Conservation (phyloP, 768 basidiomycete genomes). For the Termitomyces sp. region DNA sequence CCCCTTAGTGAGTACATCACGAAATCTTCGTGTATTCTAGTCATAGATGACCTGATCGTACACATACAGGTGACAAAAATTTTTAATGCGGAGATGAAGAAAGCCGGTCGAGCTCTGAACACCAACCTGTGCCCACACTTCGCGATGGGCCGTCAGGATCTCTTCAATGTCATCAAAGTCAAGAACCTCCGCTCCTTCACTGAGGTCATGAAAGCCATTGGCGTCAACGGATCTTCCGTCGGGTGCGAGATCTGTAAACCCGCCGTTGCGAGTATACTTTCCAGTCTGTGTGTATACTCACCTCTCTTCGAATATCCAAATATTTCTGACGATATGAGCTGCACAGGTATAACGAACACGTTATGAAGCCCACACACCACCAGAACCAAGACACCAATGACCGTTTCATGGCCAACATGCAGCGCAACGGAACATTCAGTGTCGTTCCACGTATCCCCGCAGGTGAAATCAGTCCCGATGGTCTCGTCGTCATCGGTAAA, state of each 20-base stretch:
- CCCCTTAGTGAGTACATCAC: constrained; percentile 38
- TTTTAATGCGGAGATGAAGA: constrained; percentile 62
- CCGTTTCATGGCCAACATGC: constrained; percentile 67
- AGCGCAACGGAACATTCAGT: constrained; percentile 67
- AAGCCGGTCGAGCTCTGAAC: constrained; percentile 53
- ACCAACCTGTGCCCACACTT: constrained; percentile 69
- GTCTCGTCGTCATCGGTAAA: constrained; percentile 58
- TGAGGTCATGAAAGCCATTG: constrained; percentile 49
- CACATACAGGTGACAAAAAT: constrained; percentile 20
- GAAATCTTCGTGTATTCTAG: not conserved
- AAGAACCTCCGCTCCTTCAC: constrained; percentile 56
- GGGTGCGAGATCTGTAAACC: constrained; percentile 80
- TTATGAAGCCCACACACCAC: constrained; percentile 61
- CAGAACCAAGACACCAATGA: constrained; percentile 75
- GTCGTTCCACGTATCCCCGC: constrained; percentile 71
- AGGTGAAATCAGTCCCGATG: constrained; percentile 68
- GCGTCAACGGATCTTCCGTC: constrained; percentile 42
- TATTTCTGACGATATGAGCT: not conserved
- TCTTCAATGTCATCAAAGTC: constrained; percentile 64
- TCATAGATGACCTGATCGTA: not conserved
- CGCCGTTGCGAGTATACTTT: constrained; percentile 51
- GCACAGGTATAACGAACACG: constrained; percentile 53
- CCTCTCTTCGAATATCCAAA: not conserved
- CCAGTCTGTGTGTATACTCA: constrained; percentile 28
- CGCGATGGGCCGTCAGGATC: constrained; percentile 57